These are phyloP conservation scores for Botrytis sinoallii DNA, from an alignment of 2,329 filamentous ascomycete genomes.

Conservation along the genomic window DNA sequence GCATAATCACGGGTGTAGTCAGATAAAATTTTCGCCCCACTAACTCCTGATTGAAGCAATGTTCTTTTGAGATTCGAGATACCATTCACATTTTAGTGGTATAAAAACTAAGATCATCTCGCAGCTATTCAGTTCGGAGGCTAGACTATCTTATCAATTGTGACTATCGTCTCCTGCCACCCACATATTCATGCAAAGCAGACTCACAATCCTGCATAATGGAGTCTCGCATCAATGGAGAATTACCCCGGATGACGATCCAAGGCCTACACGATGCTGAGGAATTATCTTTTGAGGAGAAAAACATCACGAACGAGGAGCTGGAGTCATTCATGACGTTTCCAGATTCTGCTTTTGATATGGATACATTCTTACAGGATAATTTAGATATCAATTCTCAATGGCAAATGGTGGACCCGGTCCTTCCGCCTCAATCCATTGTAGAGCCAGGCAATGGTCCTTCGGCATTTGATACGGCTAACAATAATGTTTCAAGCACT, in stretches of 20 bases:
- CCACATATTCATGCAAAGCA: neutral
- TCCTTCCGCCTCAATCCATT: neutral
- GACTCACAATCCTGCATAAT: neutral
- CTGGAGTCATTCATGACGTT: neutral
- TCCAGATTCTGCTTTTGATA: neutral
- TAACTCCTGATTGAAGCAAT: neutral
- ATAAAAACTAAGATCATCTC: neutral
- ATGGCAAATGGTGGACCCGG: neutral
- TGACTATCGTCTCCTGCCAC: neutral
- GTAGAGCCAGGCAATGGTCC: neutral
- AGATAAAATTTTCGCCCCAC: constrained; percentile 14
- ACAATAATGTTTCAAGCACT: neutral
- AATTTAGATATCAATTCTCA: neutral
- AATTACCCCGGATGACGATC: neutral
- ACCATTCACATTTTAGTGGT: neutral
- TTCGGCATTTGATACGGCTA: neutral
- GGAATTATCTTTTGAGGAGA: neutral
- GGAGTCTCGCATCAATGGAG: neutral
- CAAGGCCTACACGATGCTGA: neutral
- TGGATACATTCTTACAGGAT: neutral
- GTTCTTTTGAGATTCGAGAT: neutral
- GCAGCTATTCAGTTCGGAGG: neutral
- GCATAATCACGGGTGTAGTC: neutral
- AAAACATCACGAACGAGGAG: neutral
- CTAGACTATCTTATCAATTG: neutral